Conservation (phyloP, 2,329 filamentous ascomycete species). For the Colletotrichum sp. region DNA sequence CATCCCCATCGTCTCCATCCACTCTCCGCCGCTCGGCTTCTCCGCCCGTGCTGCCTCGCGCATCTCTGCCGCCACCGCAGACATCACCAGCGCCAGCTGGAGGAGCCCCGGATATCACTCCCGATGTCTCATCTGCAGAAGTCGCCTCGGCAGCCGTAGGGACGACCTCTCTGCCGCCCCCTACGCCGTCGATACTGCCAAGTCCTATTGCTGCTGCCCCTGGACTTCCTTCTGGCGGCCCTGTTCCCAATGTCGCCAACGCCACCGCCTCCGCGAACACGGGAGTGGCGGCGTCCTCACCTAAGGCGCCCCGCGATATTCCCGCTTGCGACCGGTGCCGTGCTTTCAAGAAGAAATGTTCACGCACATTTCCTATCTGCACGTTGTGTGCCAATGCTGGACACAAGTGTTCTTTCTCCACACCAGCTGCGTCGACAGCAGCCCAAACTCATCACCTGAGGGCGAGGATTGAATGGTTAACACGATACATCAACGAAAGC, state of each 20-base stretch:
- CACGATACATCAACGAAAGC: conserved; percentile 38
- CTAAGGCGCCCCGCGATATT: conserved; percentile 28
- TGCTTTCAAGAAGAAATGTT: conserved; percentile 51
- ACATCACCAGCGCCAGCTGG: neutral
- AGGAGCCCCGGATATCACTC: neutral
- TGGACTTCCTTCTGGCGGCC: neutral
- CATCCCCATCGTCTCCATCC: conserved; percentile 19
- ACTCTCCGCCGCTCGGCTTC: conserved; percentile 25
- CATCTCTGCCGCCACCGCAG: neutral
- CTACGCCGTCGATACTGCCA: neutral
- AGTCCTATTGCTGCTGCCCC: neutral
- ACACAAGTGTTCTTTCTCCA: conserved; percentile 41
- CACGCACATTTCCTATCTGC: conserved; percentile 44
- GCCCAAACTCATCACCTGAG: conserved; percentile 41
- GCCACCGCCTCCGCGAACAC: conserved; percentile 30
- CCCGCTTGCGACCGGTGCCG: conserved; percentile 47
- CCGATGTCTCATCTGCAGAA: neutral
- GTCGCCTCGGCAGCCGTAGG: neutral
- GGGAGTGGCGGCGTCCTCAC: conserved; percentile 21
- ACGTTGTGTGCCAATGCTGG: conserved; percentile 43
- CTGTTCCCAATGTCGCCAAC: conserved; percentile 15
- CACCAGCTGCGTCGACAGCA: conserved; percentile 30
- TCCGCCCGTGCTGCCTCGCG: conserved; percentile 6
- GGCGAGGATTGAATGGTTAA: conserved; percentile 45
- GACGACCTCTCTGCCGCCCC: neutral